Base-by-base conservation (phyloP, 169 alveolate genomes). In the Plasmodium billcollinsi region DNA sequence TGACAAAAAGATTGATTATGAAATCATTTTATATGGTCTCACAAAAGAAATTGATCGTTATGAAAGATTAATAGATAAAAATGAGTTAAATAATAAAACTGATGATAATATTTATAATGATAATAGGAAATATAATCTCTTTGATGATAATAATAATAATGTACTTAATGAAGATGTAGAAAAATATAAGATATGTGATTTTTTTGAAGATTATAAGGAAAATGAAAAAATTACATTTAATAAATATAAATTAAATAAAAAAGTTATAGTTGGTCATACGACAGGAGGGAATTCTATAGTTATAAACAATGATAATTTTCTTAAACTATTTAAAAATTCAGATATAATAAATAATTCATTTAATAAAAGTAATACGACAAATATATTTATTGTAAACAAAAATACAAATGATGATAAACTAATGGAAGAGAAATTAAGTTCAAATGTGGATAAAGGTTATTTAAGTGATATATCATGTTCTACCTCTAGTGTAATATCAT, bases 401-500 rank as follows among this genome's bases (percentile, higher is more conserved):
- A 33, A 72, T 12, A n/a, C 0, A 14, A 49, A 52, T 39, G 54
- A 18, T 7, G 47, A 74, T 33, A 70, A 73, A 12, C 9, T 24
- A 20, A 15, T 8, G 1, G 6, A 24, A 15, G 76, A 21, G 15
- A 11, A 59, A 21, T 14, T 24, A 14, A 20, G 26, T 26, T 39
- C 24, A n/a, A n/a, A 52, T 33, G 29, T 8, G 33, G 73, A 61
- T 11, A 20, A 59, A 9, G 43, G 11, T 18, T 71, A 80, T 73
- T 69, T 80, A n/a, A 80, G 90, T 29, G 90, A 80, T 43, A 43
- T 20, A 2, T 80, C 90, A 11, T 80, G 90, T 39, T 80, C 90
- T 11, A 69, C 74, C 26, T 80, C 90, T 58, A 80, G 90, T 63
- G 69, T 80, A 21, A 73, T 80, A 33, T 80, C 90, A 6, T 63